Evolutionary conservation across 2,329 filamentous ascomycete genomes (phyloP).

Genomic region (Grosmannia clavigera): DNA sequence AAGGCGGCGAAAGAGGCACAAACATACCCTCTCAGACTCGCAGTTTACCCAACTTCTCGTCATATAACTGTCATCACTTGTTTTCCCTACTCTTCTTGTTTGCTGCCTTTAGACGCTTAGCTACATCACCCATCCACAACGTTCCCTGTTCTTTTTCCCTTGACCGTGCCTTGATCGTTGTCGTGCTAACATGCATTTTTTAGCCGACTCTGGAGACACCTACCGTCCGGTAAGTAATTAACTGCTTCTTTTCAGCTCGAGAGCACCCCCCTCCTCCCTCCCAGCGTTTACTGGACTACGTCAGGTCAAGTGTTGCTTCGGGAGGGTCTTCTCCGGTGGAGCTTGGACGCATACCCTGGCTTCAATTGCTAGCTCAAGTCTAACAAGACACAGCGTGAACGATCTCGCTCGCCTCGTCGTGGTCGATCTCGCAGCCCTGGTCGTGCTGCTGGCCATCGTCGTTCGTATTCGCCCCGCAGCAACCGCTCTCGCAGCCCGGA

Average conservation of each 20-base stretch:
- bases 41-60: background rate
- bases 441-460: slow-evolving; percentile 48
- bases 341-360: slow-evolving; percentile 3
- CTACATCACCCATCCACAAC: background rate
- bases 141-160: background rate
- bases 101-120: background rate
- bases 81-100: background rate
- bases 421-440: slow-evolving; percentile 75
- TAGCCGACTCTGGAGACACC: slow-evolving; percentile 48
- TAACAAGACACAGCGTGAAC: slow-evolving; percentile 56
- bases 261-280: background rate
- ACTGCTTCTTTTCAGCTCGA: background rate
- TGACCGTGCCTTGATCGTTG: slow-evolving; percentile 13
- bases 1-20: background rate
- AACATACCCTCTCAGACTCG: background rate
- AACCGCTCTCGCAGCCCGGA: slow-evolving; percentile 66
- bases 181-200: slow-evolving; percentile 14
- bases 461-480: slow-evolving; percentile 68
- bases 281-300: background rate
- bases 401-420: slow-evolving; percentile 65
- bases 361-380: slow-evolving; percentile 9
- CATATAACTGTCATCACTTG: background rate
- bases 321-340: background rate
- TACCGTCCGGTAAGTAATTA: slow-evolving; percentile 44
- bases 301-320: background rate